phyloP scores from a whole-genome alignment of 108 stramenopile genomes.

The Stephanodiscus triporus region DNA sequence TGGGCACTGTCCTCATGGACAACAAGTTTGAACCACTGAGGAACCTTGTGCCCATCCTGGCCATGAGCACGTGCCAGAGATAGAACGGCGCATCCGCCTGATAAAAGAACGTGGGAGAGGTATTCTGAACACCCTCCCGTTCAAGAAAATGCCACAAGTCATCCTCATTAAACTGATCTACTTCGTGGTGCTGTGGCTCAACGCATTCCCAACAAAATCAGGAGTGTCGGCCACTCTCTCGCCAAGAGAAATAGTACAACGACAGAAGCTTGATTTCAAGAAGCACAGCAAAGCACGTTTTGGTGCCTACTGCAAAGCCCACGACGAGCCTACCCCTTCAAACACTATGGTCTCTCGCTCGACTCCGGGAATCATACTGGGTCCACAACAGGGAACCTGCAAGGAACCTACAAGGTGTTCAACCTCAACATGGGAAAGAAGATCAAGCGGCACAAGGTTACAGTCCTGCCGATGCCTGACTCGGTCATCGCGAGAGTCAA shows the following conservation, averaged over 20 bases:
- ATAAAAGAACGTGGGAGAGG: neutral
- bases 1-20: slow-evolving; percentile 20
- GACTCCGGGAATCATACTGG: neutral
- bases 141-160: neutral
- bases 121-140: neutral
- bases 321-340: neutral
- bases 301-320: neutral
- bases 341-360: neutral
- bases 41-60: neutral
- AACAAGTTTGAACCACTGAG: slow-evolving; percentile 18
- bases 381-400: neutral
- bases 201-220: neutral
- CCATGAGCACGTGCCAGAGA: slow-evolving; percentile 23
- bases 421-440: neutral
- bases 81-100: neutral
- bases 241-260: neutral
- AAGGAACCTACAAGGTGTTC: neutral
- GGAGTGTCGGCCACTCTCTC: no score
- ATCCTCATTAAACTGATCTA: neutral
- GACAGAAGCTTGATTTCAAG: neutral
- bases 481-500: neutral
- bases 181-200: neutral
- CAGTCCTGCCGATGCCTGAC: neutral
- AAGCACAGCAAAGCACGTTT: neutral
- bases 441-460: neutral